Conservation (phyloP, 768 basidiomycete genomes). For the Boletus sp. region DNA sequence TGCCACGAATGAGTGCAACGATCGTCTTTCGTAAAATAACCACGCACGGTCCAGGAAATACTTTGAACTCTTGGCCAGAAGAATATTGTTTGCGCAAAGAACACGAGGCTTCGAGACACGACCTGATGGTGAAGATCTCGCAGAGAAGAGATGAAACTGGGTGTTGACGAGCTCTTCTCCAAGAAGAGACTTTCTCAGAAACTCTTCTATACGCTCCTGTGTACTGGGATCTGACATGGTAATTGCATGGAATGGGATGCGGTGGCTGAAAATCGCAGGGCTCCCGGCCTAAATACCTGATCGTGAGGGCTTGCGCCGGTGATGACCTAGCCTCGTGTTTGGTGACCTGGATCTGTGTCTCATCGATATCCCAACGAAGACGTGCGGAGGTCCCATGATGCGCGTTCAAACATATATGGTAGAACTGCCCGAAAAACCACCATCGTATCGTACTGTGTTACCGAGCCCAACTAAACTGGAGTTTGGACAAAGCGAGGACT, state of each 20-base stretch:
- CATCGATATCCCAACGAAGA: not conserved
- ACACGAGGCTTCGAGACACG: slow-evolving; percentile 17
- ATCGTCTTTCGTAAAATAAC: not conserved
- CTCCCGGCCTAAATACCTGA: too few relatives aligned
- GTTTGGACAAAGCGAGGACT: not conserved
- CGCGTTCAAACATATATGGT: not conserved
- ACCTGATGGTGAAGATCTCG: slow-evolving; percentile 13
- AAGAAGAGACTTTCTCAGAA: slow-evolving; percentile 18
- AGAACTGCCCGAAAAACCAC: not conserved
- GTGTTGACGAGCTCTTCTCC: slow-evolving; percentile 19
- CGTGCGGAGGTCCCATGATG: not conserved
- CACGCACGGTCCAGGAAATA: slow-evolving; percentile 30
- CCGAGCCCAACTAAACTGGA: too few relatives aligned
- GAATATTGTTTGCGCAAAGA: slow-evolving; percentile 26
- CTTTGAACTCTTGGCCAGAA: slow-evolving; percentile 24
- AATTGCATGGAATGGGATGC: not conserved
- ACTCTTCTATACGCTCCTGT: slow-evolving; percentile 15
- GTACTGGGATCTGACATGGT: slow-evolving; percentile 9
- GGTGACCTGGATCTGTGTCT: not conserved
- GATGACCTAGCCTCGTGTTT: not conserved
- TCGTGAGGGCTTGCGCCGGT: too few relatives aligned
- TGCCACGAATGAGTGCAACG: not conserved
- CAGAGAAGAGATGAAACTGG: slow-evolving; percentile 29
- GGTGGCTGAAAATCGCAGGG: too few relatives aligned
- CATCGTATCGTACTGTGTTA: not conserved